Conservation (phyloP, 2,329 filamentous ascomycete species). For the Penicillium hordei region DNA sequence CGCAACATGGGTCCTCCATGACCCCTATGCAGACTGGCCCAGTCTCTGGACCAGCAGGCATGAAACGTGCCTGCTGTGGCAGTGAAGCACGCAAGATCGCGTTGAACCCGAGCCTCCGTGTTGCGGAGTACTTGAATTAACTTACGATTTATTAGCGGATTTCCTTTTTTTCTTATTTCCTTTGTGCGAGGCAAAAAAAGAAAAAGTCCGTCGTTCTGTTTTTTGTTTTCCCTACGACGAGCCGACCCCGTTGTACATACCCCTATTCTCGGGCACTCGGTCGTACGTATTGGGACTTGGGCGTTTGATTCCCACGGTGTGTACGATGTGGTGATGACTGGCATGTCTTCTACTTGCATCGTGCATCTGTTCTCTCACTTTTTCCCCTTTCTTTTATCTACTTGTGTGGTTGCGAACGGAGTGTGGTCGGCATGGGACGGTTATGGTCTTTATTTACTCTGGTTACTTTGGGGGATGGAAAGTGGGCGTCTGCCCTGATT, state of each 20-base stretch:
- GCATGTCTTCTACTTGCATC: slow-evolving; percentile 22
- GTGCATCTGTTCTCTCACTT: slow-evolving; percentile 25
- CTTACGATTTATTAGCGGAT: slow-evolving; percentile 13
- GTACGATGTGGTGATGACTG: slow-evolving; percentile 29
- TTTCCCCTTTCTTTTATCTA: slow-evolving; percentile 21
- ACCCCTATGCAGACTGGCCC: slow-evolving; percentile 20
- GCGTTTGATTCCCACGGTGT: slow-evolving; percentile 17
- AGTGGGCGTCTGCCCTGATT: slow-evolving; percentile 9
- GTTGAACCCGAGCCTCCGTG: slow-evolving; percentile 35
- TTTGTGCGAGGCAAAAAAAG: slow-evolving; percentile 30
- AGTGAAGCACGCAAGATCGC: slow-evolving; percentile 40
- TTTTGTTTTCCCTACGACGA: slow-evolving; percentile 26
- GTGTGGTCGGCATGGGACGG: slow-evolving; percentile 35
- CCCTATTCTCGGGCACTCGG: slow-evolving; percentile 21
- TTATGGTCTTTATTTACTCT: slow-evolving; percentile 22
- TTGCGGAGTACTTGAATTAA: slow-evolving; percentile 31
- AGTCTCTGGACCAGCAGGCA: slow-evolving; percentile 38
- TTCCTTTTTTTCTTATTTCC: slow-evolving; percentile 17
- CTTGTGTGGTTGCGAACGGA: slow-evolving; percentile 27
- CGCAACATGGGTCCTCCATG: slow-evolving; percentile 22
- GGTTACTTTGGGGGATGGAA: slow-evolving; percentile 1
- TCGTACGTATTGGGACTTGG: slow-evolving; percentile 23
- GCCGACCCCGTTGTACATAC: slow-evolving; percentile 27
- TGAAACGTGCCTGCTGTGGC: slow-evolving; percentile 45
- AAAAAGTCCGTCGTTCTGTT: slow-evolving; percentile 32